Base-by-base conservation (phyloP, 139 green algal genomes). In the Microglena sp. region DNA sequence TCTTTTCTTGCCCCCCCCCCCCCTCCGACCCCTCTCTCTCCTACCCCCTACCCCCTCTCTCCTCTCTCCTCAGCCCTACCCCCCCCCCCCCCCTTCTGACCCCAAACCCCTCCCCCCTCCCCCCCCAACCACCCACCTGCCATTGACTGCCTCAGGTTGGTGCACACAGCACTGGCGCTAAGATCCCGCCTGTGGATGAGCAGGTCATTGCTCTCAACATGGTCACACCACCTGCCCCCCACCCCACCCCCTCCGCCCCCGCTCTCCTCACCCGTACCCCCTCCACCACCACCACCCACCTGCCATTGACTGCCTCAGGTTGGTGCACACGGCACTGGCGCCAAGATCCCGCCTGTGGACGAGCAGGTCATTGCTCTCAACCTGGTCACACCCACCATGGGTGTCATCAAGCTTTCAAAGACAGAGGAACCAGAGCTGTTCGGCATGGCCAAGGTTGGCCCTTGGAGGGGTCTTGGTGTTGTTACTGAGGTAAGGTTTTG, bases 101-200 rank as follows among this genome's bases (percentile, higher is more conserved):
- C n/a, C n/a, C n/a, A n/a, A n/a, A n/a, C n/a, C n/a, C n/a, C n/a
- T n/a, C n/a, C n/a, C n/a, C n/a, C n/a, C n/a, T n/a, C n/a, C n/a
- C n/a, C n/a, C n/a, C n/a, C n/a, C n/a, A n/a, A n/a, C n/a, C n/a
- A n/a, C n/a, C n/a, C n/a, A n/a, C n/a, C n/a, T n/a, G n/a, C n/a
- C n/a, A n/a, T n/a, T n/a, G n/a, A 21, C 50, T n/a, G 6, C 2
- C 60, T 55, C 86, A 96, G 84, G 87, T 96, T 7, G 79, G 84
- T 15, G 92, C 89, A 7, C 93, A 99, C 72, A 93, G 93, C 40
- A 98, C 90, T 0, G 93, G 93, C 4, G 90, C 92, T 0, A 44
- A 2, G 21, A 86, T 99, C 32, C 93, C 93, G 0, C 87, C 93
- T 21, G 87, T 96, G 18, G 93, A 99, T 61, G 86, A 94, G 73